phyloP scores from a whole-genome alignment of 2,329 filamentous ascomycete species.

The Teratosphaeria nubilosa region DNA sequence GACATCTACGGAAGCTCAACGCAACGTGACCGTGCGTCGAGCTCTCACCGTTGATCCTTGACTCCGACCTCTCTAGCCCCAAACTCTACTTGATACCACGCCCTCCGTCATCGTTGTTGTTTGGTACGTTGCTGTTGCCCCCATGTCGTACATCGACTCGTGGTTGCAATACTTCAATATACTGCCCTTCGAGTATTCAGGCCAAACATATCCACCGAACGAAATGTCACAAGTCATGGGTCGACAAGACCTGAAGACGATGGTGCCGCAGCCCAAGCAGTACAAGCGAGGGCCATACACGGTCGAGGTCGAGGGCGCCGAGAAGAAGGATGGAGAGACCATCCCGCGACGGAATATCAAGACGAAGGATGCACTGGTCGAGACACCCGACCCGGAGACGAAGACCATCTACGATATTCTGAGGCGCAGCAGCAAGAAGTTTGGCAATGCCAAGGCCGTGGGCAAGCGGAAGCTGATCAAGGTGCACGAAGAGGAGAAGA shows the following conservation, averaged over 20 bases:
- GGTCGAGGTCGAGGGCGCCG: conserved; percentile 57
- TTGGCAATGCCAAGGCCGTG: conserved; percentile 42
- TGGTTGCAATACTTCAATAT: background rate
- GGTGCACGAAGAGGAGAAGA: conserved; percentile 75
- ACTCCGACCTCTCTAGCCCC: background rate
- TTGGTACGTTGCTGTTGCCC: background rate
- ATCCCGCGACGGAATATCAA: conserved; percentile 66
- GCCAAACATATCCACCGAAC: background rate
- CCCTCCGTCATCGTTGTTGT: background rate
- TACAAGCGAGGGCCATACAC: conserved; percentile 63
- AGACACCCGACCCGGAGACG: conserved; percentile 57
- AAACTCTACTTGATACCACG: background rate
- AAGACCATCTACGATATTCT: conserved; percentile 72
- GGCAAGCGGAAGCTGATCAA: conserved; percentile 65
- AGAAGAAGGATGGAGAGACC: conserved; percentile 69
- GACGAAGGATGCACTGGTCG: conserved; percentile 60
- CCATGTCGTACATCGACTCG: background rate
- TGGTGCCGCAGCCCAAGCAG: conserved; percentile 37
- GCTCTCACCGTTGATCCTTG: background rate
- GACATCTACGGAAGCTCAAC: background rate
- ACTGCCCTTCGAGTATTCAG: conserved; percentile 1
- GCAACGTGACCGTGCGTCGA: background rate
- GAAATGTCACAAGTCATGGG: conserved; percentile 3
- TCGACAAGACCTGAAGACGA: conserved; percentile 33
- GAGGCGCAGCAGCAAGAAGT: conserved; percentile 52